Evolutionary conservation across 2,329 filamentous ascomycete genomes (phyloP).

Genomic region (Alternaria burnsii): DNA sequence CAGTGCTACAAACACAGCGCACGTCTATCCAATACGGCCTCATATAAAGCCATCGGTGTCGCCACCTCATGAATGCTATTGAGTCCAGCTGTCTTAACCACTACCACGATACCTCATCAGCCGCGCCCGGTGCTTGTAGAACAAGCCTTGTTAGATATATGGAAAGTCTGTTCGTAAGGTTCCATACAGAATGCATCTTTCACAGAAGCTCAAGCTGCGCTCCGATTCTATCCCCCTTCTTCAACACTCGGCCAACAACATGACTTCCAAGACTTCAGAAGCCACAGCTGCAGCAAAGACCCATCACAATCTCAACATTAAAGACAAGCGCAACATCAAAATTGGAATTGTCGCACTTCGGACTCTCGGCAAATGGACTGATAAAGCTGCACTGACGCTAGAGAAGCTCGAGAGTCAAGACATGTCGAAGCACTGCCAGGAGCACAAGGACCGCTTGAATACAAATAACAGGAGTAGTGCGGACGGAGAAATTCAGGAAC

Average conservation of each 20-base stretch:
- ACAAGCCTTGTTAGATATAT: neutral
- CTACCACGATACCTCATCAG: neutral
- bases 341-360: neutral
- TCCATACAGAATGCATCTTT: neutral
- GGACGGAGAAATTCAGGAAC: neutral
- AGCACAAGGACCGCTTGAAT: neutral
- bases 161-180: neutral
- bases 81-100: neutral
- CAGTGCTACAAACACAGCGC: neutral
- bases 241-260: neutral
- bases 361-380: constrained; percentile 10
- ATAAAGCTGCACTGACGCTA: constrained; percentile 10
- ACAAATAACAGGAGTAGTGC: too few relatives aligned
- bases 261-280: neutral
- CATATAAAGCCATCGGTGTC: neutral
- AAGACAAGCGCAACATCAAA: constrained; percentile 5
- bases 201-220: neutral
- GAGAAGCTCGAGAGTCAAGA: constrained; percentile 9
- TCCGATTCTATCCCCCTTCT: neutral
- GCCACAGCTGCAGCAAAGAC: neutral
- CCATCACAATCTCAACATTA: neutral
- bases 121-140: too few relatives aligned
- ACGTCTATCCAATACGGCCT: neutral
- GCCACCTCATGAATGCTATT: neutral
- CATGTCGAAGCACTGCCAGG: neutral